Percentiles rank a stretch among this genome's conserved stretches.
Conservation (phyloP, 2,329 filamentous ascomycete genomes). For the Hymenoscyphus repandus region DNA sequence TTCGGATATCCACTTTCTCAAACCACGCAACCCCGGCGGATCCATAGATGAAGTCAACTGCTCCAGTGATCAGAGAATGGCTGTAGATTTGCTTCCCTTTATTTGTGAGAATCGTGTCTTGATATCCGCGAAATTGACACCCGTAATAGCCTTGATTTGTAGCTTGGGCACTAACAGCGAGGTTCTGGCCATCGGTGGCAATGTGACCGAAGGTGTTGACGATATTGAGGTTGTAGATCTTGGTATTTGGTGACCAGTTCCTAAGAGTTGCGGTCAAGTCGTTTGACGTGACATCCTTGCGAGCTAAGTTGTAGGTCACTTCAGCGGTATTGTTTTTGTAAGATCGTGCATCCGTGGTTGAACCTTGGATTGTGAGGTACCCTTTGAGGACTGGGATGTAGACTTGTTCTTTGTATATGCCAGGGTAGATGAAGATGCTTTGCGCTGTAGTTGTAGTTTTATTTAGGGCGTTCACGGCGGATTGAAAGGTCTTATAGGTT, state of each 20-base stretch:
- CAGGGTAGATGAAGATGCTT: conserved; percentile 49
- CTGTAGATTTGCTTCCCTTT: conserved; percentile 50
- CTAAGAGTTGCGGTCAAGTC: conserved; percentile 30
- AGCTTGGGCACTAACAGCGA: conserved; percentile 48
- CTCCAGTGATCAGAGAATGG: conserved; percentile 50
- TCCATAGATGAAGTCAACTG: conserved; percentile 56
- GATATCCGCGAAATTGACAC: conserved; percentile 48
- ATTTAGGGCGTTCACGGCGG: conserved; percentile 34
- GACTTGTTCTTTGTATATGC: conserved; percentile 54
- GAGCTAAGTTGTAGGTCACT: conserved; percentile 35
- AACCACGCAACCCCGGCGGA: conserved; percentile 47
- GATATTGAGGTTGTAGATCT: conserved; percentile 55
- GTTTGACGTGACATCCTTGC: conserved; percentile 39
- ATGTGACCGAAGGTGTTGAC: conserved; percentile 24
- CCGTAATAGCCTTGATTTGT: conserved; percentile 51
- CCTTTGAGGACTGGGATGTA: conserved; percentile 41
- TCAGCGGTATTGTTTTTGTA: conserved; percentile 48
- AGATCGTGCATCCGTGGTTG: conserved; percentile 39
- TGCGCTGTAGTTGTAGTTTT: conserved; percentile 39
- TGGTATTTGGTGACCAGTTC: conserved; percentile 40
- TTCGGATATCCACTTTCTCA: conserved; percentile 36
- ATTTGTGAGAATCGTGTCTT: conserved; percentile 49
- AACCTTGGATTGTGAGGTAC: conserved; percentile 50
- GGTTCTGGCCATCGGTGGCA: conserved; percentile 42
- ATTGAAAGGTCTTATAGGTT: conserved; percentile 18